Base-by-base conservation (phyloP, 2,329 filamentous ascomycete species). In the Cercospora zeina region DNA sequence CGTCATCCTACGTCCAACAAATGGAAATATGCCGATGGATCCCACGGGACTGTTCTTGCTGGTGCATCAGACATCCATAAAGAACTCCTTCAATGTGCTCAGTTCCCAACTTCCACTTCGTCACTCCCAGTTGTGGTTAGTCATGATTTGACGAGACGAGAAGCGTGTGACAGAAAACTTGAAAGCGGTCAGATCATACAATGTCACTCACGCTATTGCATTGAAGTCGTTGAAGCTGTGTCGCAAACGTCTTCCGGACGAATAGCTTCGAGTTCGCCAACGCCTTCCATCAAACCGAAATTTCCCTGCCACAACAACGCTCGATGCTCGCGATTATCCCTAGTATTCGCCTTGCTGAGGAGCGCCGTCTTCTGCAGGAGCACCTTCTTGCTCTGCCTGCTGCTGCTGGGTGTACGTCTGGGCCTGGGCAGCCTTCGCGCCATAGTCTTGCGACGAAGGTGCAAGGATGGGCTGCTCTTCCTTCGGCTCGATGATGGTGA, bases 401-500 rank as follows among this genome's bases (percentile, higher is more conserved):
- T 82, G 82, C 76, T 82, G 80, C 77, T 86, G 82, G 77, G 86
- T 83, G 58, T 81, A 79, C 70, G 82, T 78, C 73, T 87, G 84
- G 66, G 86, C 85, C 72, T 85, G 85, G 62, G 86, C 75, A 69
- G 87, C 86, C 90, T 99, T 99, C 73, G 93, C 91, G 76, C 95
- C 95, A 83, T 99, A 99, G 85, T 99, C 96, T 84, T 97, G 92
- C 82, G 89, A 93, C 81, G 93, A 89, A 78, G 95, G 95, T 82
- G 96, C 92, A 75, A 96, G 87, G 71, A 97, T 89, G 75, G 89
- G 87, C 80, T 93, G 87, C 88, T 99, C 95, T 84, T 99, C 95
- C 91, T 99, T 99, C 83, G 95, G 96, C 86, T 99, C 95, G 82
- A 97, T 96, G 83, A 99, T 95, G 80, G 93, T 97, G 81, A 99